phyloP scores from a whole-genome alignment of 768 basidiomycete genomes.

The Lentinula detonsa region DNA sequence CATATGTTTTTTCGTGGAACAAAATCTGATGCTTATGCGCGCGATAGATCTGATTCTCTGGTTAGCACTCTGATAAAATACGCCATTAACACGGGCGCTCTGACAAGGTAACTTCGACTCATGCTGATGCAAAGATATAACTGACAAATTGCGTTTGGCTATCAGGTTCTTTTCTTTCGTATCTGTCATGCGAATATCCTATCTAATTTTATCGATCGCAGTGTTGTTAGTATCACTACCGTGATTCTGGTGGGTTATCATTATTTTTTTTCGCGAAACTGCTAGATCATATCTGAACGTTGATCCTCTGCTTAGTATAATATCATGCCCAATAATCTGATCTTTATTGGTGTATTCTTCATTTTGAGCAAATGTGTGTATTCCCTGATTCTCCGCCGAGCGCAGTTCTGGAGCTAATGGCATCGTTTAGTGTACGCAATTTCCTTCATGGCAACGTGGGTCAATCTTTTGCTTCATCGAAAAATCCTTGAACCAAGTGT shows the following conservation, averaged over 20 bases:
- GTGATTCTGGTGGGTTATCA: conserved; percentile 38
- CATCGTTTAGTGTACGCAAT: conserved; percentile 47
- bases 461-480: conserved; percentile 3
- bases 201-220: conserved; percentile 11
- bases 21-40: background rate
- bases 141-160: background rate
- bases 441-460: conserved; percentile 63
- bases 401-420: background rate
- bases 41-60: conserved; percentile 44
- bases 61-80: conserved; percentile 52
- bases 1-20: background rate
- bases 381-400: background rate
- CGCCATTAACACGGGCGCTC: conserved; percentile 59
- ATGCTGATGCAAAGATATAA: background rate
- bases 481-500: background rate
- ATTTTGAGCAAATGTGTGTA: conserved; percentile 58
- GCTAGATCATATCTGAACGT: background rate
- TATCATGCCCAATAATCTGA: conserved; percentile 44
- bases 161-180: background rate
- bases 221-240: conserved; percentile 42
- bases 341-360: conserved; percentile 59
- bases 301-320: conserved; percentile 39
- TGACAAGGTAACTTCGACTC: conserved; percentile 43
- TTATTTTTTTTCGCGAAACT: background rate
- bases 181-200: background rate